A percentile compares a stretch with the other conserved stretches of the same genome.
phyloP scores from a whole-genome alignment of 176 grass and related monocot species.

The Hyparrhenia diplandra region DNA sequence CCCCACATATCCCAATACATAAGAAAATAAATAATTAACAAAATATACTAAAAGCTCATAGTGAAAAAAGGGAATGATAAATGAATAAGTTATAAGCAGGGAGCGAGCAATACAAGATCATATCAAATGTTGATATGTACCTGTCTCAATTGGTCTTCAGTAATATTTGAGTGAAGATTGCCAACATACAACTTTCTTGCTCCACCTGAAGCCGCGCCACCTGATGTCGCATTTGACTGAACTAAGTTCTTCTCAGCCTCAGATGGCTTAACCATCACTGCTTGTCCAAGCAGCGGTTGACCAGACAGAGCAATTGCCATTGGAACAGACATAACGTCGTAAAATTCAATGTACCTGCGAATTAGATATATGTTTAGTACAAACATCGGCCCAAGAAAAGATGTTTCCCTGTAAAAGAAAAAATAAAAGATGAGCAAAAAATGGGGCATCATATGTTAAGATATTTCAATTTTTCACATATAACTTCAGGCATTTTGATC shows the following conservation, averaged over 20 bases:
- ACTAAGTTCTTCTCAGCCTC: constrained; percentile 97
- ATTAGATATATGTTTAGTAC: constrained; percentile 28
- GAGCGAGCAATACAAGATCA: not conserved
- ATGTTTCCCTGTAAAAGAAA: constrained; percentile 22
- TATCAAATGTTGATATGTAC: constrained; percentile 35
- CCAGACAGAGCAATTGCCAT: constrained; percentile 96
- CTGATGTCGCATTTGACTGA: constrained; percentile 67
- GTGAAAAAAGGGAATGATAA: not conserved
- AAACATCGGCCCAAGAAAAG: constrained; percentile 1
- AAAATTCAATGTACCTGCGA: constrained; percentile 97
- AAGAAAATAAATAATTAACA: too few species aligned
- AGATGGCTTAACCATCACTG: constrained; percentile 97
- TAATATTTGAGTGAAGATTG: constrained; percentile 95
- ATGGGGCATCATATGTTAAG: constrained; percentile 63
- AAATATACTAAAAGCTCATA: not conserved
- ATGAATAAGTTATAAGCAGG: not conserved
- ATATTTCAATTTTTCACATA: constrained; percentile 36
- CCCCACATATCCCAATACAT: too few species aligned
- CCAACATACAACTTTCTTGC: constrained; percentile 96
- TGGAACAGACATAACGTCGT: constrained; percentile 97
- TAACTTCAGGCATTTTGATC: constrained; percentile 32
- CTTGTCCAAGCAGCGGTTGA: constrained; percentile 75
- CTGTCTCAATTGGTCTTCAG: constrained; percentile 86
- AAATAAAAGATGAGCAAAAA: constrained; percentile 22
- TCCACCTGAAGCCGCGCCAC: constrained; percentile 68